Conservation (phyloP, 805 yeast species). For the Pichia pseudocactophila region DNA sequence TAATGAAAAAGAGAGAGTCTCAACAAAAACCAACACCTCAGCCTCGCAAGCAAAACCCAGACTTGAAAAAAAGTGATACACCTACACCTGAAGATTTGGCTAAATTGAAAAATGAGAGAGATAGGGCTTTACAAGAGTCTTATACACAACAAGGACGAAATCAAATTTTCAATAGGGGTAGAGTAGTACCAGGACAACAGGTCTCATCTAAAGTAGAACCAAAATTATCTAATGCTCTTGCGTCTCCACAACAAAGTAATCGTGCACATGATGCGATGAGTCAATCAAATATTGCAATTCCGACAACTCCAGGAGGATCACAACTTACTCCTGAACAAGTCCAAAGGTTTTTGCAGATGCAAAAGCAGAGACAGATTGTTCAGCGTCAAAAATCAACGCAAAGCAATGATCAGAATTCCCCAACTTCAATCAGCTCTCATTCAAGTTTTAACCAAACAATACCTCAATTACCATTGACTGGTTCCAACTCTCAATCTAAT, state of each 20-base stretch:
- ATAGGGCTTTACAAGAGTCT: conserved; percentile 73
- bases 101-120: conserved; percentile 74
- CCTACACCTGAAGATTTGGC: conserved; percentile 84
- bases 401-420: conserved; percentile 26
- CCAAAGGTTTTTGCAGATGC: conserved; percentile 46
- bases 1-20: conserved; percentile 82
- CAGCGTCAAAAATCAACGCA: conserved; percentile 30
- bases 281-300: conserved; percentile 15
- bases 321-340: conserved; percentile 54
- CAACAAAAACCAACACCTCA: conserved; percentile 50
- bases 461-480: background rate
- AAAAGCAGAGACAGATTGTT: conserved; percentile 35
- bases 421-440: conserved; percentile 13
- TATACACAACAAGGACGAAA: conserved; percentile 30
- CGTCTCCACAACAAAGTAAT: conserved; percentile 8
- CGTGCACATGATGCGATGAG: conserved; percentile 9
- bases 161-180: background rate
- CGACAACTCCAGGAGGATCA: conserved; percentile 46
- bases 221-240: conserved; percentile 10
- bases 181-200: no score
- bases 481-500: background rate
- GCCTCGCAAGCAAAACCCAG: conserved; percentile 23
- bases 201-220: conserved; percentile 5
- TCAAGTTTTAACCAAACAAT: conserved; percentile 3
- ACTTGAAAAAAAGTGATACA: conserved; percentile 34